phyloP scores from a whole-genome alignment of 2,329 filamentous ascomycete genomes.

The Arthrobotrys pseudoclavata region DNA sequence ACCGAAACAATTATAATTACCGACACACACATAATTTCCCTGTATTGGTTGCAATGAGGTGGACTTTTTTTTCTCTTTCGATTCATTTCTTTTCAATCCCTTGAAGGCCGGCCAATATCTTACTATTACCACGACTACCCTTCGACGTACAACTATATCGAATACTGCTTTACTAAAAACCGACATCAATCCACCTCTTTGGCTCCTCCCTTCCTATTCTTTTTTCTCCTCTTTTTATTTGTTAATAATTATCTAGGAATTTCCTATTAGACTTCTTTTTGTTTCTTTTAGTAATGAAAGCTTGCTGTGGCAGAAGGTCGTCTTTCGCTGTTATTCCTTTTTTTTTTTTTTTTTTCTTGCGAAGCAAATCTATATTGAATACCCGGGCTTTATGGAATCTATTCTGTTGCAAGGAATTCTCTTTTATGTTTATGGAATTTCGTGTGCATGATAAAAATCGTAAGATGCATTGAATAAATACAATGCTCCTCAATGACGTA shows the following conservation, averaged over 20 bases:
- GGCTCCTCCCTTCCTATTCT: neutral
- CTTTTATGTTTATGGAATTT: neutral
- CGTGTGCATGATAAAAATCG: neutral
- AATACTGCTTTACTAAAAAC: constrained; percentile 16
- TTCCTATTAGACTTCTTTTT: constrained; percentile 22
- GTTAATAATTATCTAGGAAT: constrained; percentile 16
- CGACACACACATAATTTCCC: constrained; percentile 5
- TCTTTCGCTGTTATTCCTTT: neutral
- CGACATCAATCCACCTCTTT: constrained; percentile 5
- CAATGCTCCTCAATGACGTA: neutral
- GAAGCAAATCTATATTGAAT: constrained; percentile 5
- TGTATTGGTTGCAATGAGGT: neutral
- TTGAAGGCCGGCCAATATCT: constrained; percentile 15
- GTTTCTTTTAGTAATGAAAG: constrained; percentile 6
- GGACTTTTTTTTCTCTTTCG: neutral
- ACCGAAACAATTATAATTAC: constrained; percentile 7
- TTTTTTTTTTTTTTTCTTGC: neutral
- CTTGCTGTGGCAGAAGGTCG: constrained; percentile 1
- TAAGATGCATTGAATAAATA: neutral
- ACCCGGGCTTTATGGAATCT: constrained; percentile 4
- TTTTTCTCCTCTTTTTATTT: constrained; percentile 4
- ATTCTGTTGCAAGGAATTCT: constrained; percentile 1
- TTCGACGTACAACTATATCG: constrained; percentile 14
- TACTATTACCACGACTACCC: neutral
- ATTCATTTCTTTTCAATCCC: constrained; percentile 5